Evolutionary conservation across 805 yeast genomes (phyloP).

Genomic region (Candida broadrunensis): DNA sequence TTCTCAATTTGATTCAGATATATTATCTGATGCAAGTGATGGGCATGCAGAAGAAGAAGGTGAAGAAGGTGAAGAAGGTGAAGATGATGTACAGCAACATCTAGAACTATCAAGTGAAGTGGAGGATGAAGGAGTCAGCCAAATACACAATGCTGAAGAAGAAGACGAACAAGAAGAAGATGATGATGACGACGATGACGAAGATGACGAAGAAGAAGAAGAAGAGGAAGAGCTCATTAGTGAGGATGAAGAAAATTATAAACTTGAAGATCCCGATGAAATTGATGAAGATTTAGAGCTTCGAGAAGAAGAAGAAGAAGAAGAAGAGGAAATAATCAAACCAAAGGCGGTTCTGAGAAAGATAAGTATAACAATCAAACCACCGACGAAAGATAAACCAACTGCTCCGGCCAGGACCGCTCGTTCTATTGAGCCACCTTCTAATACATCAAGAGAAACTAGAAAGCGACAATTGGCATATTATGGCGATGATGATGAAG

Average conservation of each 20-base stretch:
- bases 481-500: constrained; percentile 35
- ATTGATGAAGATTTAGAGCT: constrained; percentile 35
- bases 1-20: constrained; percentile 10
- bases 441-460: constrained; percentile 19
- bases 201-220: constrained; percentile 20
- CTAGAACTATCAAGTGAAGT: background rate
- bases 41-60: constrained; percentile 13
- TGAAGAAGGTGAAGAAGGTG: constrained; percentile 10
- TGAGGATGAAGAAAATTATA: constrained; percentile 29
- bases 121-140: constrained; percentile 6
- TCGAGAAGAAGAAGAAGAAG: constrained; percentile 23
- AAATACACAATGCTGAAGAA: constrained; percentile 13
- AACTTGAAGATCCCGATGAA: constrained; percentile 34
- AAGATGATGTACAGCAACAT: constrained; percentile 7
- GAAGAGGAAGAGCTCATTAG: constrained; percentile 22
- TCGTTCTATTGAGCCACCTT: background rate
- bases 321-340: constrained; percentile 11
- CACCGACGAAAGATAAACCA: constrained; percentile 4
- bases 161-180: constrained; percentile 21
- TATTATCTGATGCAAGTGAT: constrained; percentile 9
- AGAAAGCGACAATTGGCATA: constrained; percentile 36
- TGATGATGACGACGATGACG: constrained; percentile 13
- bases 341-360: constrained; percentile 3
- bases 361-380: constrained; percentile 7
- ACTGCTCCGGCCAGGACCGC: background rate